Conservation (phyloP, 202 grass and related monocot species). For the Carex arenaria region DNA sequence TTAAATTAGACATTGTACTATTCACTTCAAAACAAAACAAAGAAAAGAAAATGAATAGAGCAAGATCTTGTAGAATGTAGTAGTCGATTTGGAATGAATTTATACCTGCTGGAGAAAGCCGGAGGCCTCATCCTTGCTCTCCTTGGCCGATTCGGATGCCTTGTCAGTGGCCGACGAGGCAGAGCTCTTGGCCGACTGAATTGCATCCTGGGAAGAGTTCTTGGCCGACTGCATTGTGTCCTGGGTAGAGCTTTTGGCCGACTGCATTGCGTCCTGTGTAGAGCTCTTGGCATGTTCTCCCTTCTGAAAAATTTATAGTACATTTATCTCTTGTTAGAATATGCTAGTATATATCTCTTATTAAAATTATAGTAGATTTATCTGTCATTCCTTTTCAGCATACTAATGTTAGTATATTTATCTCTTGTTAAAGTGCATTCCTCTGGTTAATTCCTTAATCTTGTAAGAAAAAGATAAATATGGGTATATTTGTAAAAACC, state of each 20-base stretch:
- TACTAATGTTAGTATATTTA: not conserved
- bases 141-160: not conserved
- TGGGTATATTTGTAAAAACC: not conserved
- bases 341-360: not conserved
- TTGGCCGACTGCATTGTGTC: not conserved
- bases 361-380: not conserved
- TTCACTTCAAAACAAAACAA: not conserved
- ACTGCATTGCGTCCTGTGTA: not conserved
- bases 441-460: not conserved
- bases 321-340: not conserved
- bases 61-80: not conserved
- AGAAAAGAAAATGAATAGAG: not conserved
- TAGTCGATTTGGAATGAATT: not conserved
- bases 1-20: not conserved
- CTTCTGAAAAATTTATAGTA: slow-evolving; percentile 14
- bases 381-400: not conserved
- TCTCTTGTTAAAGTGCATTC: too few species aligned
- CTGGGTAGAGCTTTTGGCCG: not conserved
- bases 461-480: not conserved
- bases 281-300: not conserved
- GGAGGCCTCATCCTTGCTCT: not conserved
- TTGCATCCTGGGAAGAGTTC: not conserved
- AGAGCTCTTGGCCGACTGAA: not conserved
- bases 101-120: slow-evolving; percentile 18
- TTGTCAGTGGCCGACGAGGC: not conserved